Percentiles rank a stretch among this genome's conserved stretches.
Evolutionary conservation across 441 rosid species (phyloP).

Genomic region (Erysimum cheiri): DNA sequence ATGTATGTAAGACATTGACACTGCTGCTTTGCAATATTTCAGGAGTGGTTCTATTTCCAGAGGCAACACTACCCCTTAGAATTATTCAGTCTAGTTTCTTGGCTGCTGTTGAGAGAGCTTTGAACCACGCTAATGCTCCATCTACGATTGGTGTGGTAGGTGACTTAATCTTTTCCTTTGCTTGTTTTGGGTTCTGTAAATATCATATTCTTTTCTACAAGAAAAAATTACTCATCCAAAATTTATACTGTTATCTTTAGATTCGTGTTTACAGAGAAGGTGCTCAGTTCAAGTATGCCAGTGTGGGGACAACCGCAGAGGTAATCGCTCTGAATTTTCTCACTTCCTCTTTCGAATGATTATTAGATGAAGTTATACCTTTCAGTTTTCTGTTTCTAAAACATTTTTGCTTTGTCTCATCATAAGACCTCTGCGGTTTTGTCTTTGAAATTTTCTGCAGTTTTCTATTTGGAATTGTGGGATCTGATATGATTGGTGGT

Average conservation of each 20-base stretch:
- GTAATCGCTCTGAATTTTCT: slow-evolving; percentile 45
- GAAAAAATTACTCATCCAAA: not conserved
- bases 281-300: slow-evolving; percentile 57
- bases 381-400: slow-evolving; percentile 20
- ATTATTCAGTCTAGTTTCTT: slow-evolving; percentile 71
- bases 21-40: slow-evolving; percentile 39
- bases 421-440: slow-evolving; percentile 2
- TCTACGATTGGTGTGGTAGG: slow-evolving; percentile 91
- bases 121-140: slow-evolving; percentile 73
- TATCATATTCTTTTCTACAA: slow-evolving; percentile 26
- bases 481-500: slow-evolving; percentile 8
- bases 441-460: not conserved
- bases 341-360: not conserved
- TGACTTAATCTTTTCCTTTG: slow-evolving; percentile 33
- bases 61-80: slow-evolving; percentile 88
- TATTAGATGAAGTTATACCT: slow-evolving; percentile 18
- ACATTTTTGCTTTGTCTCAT: not conserved
- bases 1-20: slow-evolving; percentile 5
- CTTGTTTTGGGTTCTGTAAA: slow-evolving; percentile 7
- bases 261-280: slow-evolving; percentile 63
- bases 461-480: slow-evolving; percentile 1
- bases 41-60: slow-evolving; percentile 98
- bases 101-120: slow-evolving; percentile 86
- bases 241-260: slow-evolving; percentile 48
- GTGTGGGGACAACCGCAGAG: slow-evolving; percentile 93